These are phyloP conservation scores for Zychaea mexicana DNA, from an alignment of 371 early-diverging fungal species.

Conservation along the genomic window DNA sequence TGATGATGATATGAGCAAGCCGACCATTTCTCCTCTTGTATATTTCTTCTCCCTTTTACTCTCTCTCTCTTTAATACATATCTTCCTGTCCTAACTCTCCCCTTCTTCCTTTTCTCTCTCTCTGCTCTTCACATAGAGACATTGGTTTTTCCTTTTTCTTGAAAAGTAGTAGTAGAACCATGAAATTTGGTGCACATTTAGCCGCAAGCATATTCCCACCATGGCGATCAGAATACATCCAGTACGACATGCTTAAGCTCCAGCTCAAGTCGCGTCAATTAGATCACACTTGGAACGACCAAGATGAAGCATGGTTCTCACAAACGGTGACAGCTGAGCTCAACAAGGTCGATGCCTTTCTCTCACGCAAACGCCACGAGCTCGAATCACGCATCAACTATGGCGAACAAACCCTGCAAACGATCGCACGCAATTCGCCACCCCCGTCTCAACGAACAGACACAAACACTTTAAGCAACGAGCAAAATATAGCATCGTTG, in stretches of 20 bases:
- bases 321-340: conserved; percentile 72
- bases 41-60: background rate
- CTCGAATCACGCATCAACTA: conserved; percentile 80
- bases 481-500: conserved; percentile 41
- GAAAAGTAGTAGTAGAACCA: too few species aligned
- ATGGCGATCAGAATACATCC: conserved; percentile 30
- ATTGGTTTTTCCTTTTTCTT: too few species aligned
- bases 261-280: conserved; percentile 30
- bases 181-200: conserved; percentile 33
- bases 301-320: conserved; percentile 77
- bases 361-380: conserved; percentile 80
- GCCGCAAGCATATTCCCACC: conserved; percentile 21
- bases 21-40: too few species aligned
- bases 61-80: background rate
- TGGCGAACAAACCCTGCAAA: conserved; percentile 73
- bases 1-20: too few species aligned
- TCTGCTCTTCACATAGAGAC: too few species aligned
- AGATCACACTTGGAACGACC: conserved; percentile 48
- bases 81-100: too few species aligned
- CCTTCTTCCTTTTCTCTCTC: too few species aligned
- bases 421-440: conserved; percentile 22
- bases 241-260: conserved; percentile 28
- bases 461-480: conserved; percentile 36
- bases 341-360: conserved; percentile 81
- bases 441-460: conserved; percentile 9